Evolutionary conservation across 2,329 filamentous ascomycete genomes (phyloP).

Genomic region (Zymoseptoria pseudotritici): DNA sequence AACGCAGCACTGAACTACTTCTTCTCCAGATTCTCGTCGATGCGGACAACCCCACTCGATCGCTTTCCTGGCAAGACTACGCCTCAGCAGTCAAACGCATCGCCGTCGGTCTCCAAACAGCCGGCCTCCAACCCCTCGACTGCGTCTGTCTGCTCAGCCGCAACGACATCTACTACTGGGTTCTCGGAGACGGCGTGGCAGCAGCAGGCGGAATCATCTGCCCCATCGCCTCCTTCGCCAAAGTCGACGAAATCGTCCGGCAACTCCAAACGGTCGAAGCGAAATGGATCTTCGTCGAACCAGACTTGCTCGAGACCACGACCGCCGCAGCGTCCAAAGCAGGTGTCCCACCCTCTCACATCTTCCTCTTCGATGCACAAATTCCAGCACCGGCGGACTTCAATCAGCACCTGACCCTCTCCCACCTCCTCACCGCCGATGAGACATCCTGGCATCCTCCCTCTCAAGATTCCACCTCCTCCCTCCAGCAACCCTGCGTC

Average conservation of each 20-base stretch:
- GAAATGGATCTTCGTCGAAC: slow-evolving; percentile 22
- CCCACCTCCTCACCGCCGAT: background rate
- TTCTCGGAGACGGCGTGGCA: slow-evolving; percentile 7
- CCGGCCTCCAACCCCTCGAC: slow-evolving; percentile 2
- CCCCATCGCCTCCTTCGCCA: slow-evolving; percentile 3
- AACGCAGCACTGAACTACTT: background rate
- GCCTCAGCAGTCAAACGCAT: slow-evolving; percentile 4
- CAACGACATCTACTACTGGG: slow-evolving; percentile 8
- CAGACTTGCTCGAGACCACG: slow-evolving; percentile 13
- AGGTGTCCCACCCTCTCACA: slow-evolving; percentile 28
- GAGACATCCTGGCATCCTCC: background rate
- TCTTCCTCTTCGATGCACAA: slow-evolving; percentile 37
- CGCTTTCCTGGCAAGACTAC: slow-evolving; percentile 3
- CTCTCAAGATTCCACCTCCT: background rate
- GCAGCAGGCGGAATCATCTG: slow-evolving; percentile 8
- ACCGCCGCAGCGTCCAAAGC: slow-evolving; percentile 31
- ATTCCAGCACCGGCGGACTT: background rate
- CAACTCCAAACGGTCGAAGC: slow-evolving; percentile 10
- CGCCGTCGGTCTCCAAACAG: slow-evolving; percentile 2
- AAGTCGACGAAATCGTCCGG: slow-evolving; percentile 1
- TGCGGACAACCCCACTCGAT: background rate
- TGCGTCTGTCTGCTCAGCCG: slow-evolving; percentile 7
- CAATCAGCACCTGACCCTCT: background rate
- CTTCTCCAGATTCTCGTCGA: background rate
- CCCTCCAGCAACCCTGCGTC: background rate